phyloP scores from a whole-genome alignment of 208 protist species.

The Leishmania tarentolae region DNA sequence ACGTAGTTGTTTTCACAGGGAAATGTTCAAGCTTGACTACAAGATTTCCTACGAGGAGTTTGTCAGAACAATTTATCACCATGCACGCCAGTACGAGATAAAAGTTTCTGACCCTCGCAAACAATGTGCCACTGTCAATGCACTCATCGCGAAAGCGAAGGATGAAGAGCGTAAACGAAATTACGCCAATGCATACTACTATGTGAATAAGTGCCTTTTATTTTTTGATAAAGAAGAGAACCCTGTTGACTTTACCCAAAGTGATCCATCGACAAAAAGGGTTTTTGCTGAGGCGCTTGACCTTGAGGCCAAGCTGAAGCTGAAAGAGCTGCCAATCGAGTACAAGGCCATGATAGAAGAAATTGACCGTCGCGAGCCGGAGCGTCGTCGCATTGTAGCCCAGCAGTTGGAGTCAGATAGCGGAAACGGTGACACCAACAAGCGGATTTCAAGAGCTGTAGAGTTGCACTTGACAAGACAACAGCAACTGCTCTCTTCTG shows the following conservation, averaged over 20 bases:
- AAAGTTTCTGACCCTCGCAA: conserved; percentile 6
- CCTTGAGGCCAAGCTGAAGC: conserved; percentile 25
- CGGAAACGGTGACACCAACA: background rate
- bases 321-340: conserved; percentile 25
- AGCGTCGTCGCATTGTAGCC: conserved; percentile 32
- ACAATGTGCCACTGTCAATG: conserved; percentile 29
- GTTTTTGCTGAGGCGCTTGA: conserved; percentile 35
- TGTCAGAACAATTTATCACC: conserved; percentile 54
- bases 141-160: conserved; percentile 25
- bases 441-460: background rate
- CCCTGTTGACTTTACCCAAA: conserved; percentile 16
- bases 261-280: conserved; percentile 10
- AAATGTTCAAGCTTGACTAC: conserved; percentile 59
- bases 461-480: conserved; percentile 19
- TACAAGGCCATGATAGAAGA: conserved; percentile 42
- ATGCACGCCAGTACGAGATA: conserved; percentile 43
- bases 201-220: conserved; percentile 42
- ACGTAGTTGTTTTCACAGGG: background rate
- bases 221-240: conserved; percentile 57
- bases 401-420: conserved; percentile 40
- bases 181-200: conserved; percentile 56
- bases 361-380: conserved; percentile 39
- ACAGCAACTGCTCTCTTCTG: conserved; percentile 32
- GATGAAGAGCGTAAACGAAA: conserved; percentile 16
- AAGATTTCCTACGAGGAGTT: conserved; percentile 59